These are phyloP conservation scores for Lunularia cruciata DNA, from an alignment of 225 moss, liverwort and hornwort species.

Conservation along the genomic window DNA sequence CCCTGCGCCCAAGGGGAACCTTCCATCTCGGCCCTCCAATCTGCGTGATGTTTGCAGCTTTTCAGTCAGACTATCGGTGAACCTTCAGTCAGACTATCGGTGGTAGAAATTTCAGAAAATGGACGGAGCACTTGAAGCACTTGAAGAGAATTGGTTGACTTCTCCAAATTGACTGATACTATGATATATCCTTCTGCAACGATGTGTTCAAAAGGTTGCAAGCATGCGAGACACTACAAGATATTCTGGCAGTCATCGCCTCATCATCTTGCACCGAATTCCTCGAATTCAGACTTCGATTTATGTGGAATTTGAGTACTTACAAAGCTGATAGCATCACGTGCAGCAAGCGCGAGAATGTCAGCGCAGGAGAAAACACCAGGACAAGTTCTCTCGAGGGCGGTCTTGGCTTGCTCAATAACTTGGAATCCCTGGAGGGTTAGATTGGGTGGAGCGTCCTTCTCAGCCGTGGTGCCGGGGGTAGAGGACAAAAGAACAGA, in stretches of 20 bases:
- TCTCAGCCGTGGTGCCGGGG: conserved; percentile 31
- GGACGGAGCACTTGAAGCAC: too few species aligned
- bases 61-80: too few species aligned
- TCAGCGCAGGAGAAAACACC: conserved; percentile 50
- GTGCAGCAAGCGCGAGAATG: conserved; percentile 45
- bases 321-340: conserved; percentile 35
- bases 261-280: too few species aligned
- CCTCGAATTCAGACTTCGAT: background rate
- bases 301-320: background rate
- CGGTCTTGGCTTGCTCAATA: conserved; percentile 38
- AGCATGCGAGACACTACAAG: too few species aligned
- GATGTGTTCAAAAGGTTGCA: too few species aligned
- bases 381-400: conserved; percentile 35
- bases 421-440: conserved; percentile 42
- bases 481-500: conserved; percentile 40
- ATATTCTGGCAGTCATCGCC: too few species aligned
- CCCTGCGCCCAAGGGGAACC: conserved; percentile 38
- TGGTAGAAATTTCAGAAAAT: too few species aligned
- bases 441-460: conserved; percentile 31
- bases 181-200: too few species aligned
- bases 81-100: too few species aligned
- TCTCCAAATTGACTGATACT: too few species aligned
- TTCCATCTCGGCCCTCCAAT: conserved; percentile 42
- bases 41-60: too few species aligned
- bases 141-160: too few species aligned